phyloP scores from a whole-genome alignment of 306 rosid species.

The Pyrus pyrifolia region DNA sequence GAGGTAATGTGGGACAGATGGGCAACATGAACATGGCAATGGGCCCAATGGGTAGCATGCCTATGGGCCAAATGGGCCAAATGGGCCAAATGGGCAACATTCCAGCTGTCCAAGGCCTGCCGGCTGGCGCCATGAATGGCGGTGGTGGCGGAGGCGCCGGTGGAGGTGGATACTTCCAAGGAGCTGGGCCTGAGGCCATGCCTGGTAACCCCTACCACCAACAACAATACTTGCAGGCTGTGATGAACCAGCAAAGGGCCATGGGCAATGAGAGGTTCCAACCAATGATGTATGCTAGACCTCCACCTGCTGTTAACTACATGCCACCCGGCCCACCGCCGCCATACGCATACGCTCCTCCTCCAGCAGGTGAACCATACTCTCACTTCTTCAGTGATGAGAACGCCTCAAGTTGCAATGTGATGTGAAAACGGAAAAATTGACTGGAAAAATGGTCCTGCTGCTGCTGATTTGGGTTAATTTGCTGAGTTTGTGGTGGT shows the following conservation, averaged over 20 bases:
- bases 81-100: conserved; percentile 44
- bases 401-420: conserved; percentile 58
- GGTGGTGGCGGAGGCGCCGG: conserved; percentile 19
- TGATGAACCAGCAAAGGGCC: conserved; percentile 67
- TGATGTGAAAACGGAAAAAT: conserved; percentile 43
- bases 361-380: conserved; percentile 37
- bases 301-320: conserved; percentile 41
- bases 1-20: conserved; percentile 17
- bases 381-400: conserved; percentile 62
- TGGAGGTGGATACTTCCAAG: conserved; percentile 28
- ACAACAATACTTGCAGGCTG: conserved; percentile 50
- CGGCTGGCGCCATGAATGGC: conserved; percentile 38
- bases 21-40: conserved; percentile 18
- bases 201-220: conserved; percentile 51
- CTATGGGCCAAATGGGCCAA: conserved; percentile 28
- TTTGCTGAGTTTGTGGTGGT: conserved; percentile 6
- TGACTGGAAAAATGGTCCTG: not conserved
- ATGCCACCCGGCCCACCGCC: conserved; percentile 14
- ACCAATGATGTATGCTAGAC: conserved; percentile 65
- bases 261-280: conserved; percentile 69
- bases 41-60: conserved; percentile 46
- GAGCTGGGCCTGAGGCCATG: conserved; percentile 41
- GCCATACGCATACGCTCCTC: conserved; percentile 25
- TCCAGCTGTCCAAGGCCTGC: conserved; percentile 70
- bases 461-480: conserved; percentile 5